phyloP scores from a whole-genome alignment of 225 moss, liverwort and hornwort species.

The Physcomitrellopsis africana region DNA sequence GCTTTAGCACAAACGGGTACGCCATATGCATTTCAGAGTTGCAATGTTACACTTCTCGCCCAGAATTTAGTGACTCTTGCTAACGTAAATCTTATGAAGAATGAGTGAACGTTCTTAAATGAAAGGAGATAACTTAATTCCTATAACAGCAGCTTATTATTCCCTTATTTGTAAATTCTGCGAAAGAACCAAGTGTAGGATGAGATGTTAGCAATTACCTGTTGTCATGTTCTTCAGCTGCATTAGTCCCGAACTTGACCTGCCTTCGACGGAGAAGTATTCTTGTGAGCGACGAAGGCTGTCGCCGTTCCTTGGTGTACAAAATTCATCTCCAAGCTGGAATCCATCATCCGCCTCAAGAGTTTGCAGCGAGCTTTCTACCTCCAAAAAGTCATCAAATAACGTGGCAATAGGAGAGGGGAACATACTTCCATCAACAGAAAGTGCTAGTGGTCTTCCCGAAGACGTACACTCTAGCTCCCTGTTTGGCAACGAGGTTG shows the following conservation, averaged over 20 bases:
- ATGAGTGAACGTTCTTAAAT: not conserved
- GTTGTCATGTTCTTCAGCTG: slow-evolving; percentile 43
- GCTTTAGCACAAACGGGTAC: not conserved
- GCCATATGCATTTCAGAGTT: not conserved
- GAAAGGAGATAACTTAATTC: not conserved
- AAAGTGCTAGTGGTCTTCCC: slow-evolving; percentile 41
- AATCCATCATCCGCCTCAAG: slow-evolving; percentile 39
- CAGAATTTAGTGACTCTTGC: not conserved
- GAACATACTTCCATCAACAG: slow-evolving; percentile 46
- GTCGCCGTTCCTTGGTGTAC: slow-evolving; percentile 45
- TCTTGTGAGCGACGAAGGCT: slow-evolving; percentile 41
- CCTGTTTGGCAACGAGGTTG: slow-evolving; percentile 46
- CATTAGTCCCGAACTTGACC: slow-evolving; percentile 37
- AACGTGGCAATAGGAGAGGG: slow-evolving; percentile 45
- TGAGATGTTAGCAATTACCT: slow-evolving; percentile 33
- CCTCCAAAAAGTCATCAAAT: slow-evolving; percentile 66
- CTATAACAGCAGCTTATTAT: not conserved
- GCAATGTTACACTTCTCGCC: not conserved
- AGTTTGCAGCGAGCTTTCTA: slow-evolving; percentile 63
- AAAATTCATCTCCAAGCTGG: slow-evolving; percentile 27
- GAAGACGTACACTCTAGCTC: slow-evolving; percentile 30
- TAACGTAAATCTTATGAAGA: not conserved
- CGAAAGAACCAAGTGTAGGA: not conserved
- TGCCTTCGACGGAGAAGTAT: slow-evolving; percentile 27
- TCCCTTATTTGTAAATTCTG: not conserved